A percentile compares a stretch with the other conserved stretches of the same genome.
phyloP scores from a whole-genome alignment of 805 yeast species.

The Candida silvatica region DNA sequence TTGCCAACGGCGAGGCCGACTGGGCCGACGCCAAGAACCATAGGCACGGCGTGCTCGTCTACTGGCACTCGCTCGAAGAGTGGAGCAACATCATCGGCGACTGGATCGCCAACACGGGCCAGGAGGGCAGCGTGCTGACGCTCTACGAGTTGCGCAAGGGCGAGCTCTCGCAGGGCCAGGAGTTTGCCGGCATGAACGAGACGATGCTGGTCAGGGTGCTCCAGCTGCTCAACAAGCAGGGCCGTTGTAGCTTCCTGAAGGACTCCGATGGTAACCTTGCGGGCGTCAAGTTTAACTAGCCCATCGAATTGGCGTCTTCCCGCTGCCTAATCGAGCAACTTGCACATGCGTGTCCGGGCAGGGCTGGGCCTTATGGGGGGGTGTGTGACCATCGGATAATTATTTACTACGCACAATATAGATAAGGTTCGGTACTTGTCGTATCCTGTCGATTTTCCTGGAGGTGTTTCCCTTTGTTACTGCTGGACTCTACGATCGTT shows the following conservation, averaged over 20 bases:
- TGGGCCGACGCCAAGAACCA: conserved; percentile 39
- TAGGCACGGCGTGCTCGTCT: conserved; percentile 41
- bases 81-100: conserved; percentile 59
- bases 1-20: conserved; percentile 47
- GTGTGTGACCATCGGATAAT: no score
- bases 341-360: no score
- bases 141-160: conserved; percentile 70
- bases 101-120: conserved; percentile 75
- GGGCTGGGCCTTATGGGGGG: no score
- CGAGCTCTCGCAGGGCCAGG: conserved; percentile 47
- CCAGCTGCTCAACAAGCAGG: conserved; percentile 51
- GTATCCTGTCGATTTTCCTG: no score
- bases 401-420: no score
- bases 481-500: no score
- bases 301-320: no score
- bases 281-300: conserved; percentile 53
- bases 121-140: conserved; percentile 67
- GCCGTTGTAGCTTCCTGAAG: conserved; percentile 66
- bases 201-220: conserved; percentile 45
- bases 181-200: conserved; percentile 56
- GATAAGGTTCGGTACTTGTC: no score
- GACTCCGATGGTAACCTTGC: conserved; percentile 45
- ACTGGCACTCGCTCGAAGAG: conserved; percentile 62
- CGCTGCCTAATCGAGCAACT: no score
- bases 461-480: no score